Percentiles rank a stretch among this genome's conserved stretches.
Evolutionary conservation across 192 early-diverging fungal species (phyloP).

Genomic region (Gamsiella multidivaricata): DNA sequence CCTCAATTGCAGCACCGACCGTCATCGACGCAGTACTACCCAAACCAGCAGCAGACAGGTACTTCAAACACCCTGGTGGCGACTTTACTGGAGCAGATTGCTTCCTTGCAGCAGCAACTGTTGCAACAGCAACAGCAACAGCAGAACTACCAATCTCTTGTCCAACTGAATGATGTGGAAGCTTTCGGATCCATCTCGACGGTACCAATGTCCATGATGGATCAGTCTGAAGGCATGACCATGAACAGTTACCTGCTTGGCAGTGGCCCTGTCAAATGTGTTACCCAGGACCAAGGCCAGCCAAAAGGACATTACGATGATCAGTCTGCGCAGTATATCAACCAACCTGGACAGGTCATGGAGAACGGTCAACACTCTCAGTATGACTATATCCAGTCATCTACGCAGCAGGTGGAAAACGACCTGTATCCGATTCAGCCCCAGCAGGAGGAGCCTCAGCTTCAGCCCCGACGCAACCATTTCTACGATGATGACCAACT

Average conservation of each 20-base stretch:
- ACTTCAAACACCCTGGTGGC: conserved; percentile 17
- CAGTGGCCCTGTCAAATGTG: not conserved
- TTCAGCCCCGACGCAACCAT: conserved; percentile 39
- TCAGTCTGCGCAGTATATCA: conserved; percentile 11
- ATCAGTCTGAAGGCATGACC: not conserved
- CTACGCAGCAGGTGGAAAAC: not conserved
- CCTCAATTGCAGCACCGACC: conserved; percentile 8
- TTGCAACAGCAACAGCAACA: conserved; percentile 33
- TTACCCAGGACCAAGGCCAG: conserved; percentile 4
- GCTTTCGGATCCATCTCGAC: conserved; percentile 5
- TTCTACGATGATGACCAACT: conserved; percentile 25
- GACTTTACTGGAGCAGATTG: conserved; percentile 43
- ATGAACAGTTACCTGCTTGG: not conserved
- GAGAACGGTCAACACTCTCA: not conserved
- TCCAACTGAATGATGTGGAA: not conserved
- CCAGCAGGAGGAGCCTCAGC: conserved; percentile 38
- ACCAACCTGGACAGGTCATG: not conserved
- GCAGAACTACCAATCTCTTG: conserved; percentile 10
- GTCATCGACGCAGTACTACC: not conserved
- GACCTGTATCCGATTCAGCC: conserved; percentile 27
- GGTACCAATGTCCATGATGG: not conserved
- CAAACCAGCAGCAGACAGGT: conserved; percentile 1
- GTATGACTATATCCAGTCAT: not conserved
- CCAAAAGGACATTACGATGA: conserved; percentile 28
- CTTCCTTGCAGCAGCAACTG: conserved; percentile 29